These are phyloP conservation scores for Symbiodinium pilosum DNA, from an alignment of 73 alveolate species.

Conservation along the genomic window DNA sequence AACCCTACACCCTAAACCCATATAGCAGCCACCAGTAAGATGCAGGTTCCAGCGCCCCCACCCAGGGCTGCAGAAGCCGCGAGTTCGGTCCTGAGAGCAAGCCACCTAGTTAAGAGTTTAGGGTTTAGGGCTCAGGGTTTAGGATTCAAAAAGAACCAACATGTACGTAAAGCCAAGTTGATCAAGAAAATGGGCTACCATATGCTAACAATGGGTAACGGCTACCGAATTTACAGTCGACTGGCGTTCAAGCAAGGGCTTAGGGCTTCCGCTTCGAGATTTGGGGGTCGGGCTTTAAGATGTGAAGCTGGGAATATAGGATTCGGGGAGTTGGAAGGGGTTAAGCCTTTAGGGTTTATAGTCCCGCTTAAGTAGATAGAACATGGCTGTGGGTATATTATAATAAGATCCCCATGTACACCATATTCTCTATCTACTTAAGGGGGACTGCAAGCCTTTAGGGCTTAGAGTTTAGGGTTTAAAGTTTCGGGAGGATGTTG, in stretches of 20 bases:
- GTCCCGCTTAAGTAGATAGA: not conserved
- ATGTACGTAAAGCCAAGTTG: too few species aligned
- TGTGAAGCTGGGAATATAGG: not conserved
- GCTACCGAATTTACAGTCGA: not conserved
- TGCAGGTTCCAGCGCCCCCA: too few species aligned
- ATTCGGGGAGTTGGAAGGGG: not conserved
- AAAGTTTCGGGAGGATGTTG: not conserved
- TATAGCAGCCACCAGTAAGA: not conserved
- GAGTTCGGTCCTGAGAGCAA: not conserved
- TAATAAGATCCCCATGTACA: too few species aligned
- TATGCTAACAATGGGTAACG: too few species aligned
- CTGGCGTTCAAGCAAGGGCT: not conserved
- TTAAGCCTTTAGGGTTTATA: not conserved
- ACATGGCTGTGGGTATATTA: not conserved
- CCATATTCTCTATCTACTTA: too few species aligned
- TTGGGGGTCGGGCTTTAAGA: not conserved
- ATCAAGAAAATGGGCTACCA: too few species aligned
- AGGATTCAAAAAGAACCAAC: not conserved
- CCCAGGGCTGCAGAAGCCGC: not conserved
- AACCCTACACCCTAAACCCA: not conserved
- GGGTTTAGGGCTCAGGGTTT: not conserved
- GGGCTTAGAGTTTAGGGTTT: not conserved
- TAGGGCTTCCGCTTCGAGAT: not conserved
- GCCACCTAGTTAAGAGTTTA: not conserved
- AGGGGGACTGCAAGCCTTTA: not conserved